These are phyloP conservation scores for Clarireedia hainanense DNA, from an alignment of 2,329 filamentous ascomycete genomes.

Conservation along the genomic window DNA sequence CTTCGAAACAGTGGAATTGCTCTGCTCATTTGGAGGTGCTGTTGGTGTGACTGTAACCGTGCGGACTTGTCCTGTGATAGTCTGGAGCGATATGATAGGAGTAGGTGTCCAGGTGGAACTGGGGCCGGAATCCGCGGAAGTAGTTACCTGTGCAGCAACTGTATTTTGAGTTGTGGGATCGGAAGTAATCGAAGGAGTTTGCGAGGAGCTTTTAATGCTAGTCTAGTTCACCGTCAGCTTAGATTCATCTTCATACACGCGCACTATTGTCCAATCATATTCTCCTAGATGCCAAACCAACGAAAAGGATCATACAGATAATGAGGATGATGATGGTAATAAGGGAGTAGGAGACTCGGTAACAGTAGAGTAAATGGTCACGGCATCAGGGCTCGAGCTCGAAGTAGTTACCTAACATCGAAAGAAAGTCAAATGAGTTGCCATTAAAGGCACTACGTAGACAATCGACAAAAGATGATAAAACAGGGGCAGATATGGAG, in stretches of 20 bases:
- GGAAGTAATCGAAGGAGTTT: constrained; percentile 4
- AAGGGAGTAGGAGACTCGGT: background rate
- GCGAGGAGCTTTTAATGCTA: constrained; percentile 1
- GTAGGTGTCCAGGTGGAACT: constrained; percentile 29
- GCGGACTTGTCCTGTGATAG: constrained; percentile 47
- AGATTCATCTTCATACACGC: too few species aligned
- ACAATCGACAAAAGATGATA: constrained; percentile 1
- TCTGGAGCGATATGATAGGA: constrained; percentile 37
- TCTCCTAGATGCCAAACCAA: background rate
- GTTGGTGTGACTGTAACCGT: constrained; percentile 48
- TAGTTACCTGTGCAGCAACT: constrained; percentile 1
- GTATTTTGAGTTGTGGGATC: background rate
- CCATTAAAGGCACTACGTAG: constrained; percentile 18
- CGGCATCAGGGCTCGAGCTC: constrained; percentile 13
- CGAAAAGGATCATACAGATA: constrained; percentile 32
- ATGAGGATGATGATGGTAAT: background rate
- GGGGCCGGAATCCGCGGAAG: constrained; percentile 12
- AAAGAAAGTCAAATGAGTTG: constrained; percentile 28
- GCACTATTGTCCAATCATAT: background rate
- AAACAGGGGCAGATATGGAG: background rate
- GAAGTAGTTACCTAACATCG: constrained; percentile 22
- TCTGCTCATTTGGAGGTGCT: constrained; percentile 21
- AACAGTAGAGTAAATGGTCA: constrained; percentile 6
- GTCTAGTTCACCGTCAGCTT: background rate
- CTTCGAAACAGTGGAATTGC: constrained; percentile 12